Evolutionary conservation across 768 basidiomycete genomes (phyloP).

Genomic region (Melanogaster broomeanus): DNA sequence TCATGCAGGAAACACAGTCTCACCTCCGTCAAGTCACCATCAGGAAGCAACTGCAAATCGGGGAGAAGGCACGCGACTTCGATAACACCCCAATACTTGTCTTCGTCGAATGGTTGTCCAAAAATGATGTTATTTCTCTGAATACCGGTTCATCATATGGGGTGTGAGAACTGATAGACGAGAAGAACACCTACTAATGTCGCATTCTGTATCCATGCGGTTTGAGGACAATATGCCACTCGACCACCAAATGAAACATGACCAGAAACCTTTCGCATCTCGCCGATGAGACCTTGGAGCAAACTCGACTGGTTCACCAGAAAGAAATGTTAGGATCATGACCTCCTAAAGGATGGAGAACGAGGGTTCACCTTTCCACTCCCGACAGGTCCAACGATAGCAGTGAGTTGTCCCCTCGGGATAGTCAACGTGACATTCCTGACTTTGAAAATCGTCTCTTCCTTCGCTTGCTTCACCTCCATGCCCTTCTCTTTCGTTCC

Average conservation of each 20-base stretch:
- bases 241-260: conserved; percentile 59
- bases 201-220: conserved; percentile 77
- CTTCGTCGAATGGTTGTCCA: conserved; percentile 63
- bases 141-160: neutral
- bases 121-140: conserved; percentile 70
- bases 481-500: conserved; percentile 9
- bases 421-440: conserved; percentile 52
- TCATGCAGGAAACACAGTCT: conserved; percentile 5
- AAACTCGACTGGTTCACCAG: conserved; percentile 45
- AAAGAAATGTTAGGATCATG: neutral
- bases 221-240: conserved; percentile 72
- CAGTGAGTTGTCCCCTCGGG: conserved; percentile 58
- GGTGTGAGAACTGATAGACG: neutral
- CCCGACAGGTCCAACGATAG: conserved; percentile 70
- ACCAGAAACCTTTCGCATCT: conserved; percentile 60
- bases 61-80: conserved; percentile 58
- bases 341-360: neutral
- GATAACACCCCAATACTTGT: conserved; percentile 64
- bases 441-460: conserved; percentile 43
- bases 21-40: conserved; percentile 75
- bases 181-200: conserved; percentile 42
- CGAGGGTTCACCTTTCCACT: conserved; percentile 50
- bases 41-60: conserved; percentile 64
- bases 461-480: conserved; percentile 3
- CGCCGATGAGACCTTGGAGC: conserved; percentile 65